Percentiles rank a stretch among this genome's conserved stretches.
Conservation (phyloP, 108 stramenopile species). For the Phaeodactylum tricornutum region DNA sequence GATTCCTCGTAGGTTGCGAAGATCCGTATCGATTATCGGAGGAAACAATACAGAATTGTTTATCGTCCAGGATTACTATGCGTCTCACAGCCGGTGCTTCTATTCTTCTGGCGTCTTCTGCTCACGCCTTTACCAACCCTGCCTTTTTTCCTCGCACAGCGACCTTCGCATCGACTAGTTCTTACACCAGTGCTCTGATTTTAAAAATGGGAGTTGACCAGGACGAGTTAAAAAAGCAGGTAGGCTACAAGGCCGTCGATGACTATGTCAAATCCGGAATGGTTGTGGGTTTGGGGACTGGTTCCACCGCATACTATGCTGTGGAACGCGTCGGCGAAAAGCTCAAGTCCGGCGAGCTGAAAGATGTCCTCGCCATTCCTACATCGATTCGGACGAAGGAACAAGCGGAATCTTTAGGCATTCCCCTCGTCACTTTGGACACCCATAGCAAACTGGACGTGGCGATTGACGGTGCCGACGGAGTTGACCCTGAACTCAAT, state of each 20-base stretch:
- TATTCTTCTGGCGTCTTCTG: conserved; percentile 3
- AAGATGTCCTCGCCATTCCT: conserved; percentile 94
- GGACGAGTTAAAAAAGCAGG: conserved; percentile 85
- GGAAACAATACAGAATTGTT: no score
- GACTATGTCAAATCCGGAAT: conserved; percentile 91
- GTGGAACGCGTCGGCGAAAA: conserved; percentile 94
- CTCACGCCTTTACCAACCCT: conserved; percentile 2
- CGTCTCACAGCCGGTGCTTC: conserved; percentile 3
- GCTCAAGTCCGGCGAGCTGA: conserved; percentile 83
- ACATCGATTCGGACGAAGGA: conserved; percentile 96
- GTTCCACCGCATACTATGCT: conserved; percentile 97
- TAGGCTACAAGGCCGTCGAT: conserved; percentile 88
- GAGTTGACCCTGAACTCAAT: conserved; percentile 92
- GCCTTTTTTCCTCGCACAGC: background rate
- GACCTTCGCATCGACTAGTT: no score
- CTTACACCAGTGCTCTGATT: conserved; percentile 8
- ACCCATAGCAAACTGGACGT: conserved; percentile 94
- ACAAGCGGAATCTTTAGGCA: conserved; percentile 84
- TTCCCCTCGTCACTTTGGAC: conserved; percentile 93
- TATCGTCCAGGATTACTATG: no score
- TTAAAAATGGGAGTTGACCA: conserved; percentile 33
- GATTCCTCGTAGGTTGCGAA: no score
- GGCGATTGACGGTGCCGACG: conserved; percentile 98
- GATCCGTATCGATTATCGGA: no score
- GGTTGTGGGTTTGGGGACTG: conserved; percentile 99